Evolutionary conservation across 73 alveolate genomes (phyloP), one percentile per base, ranked within the genome.

Genomic region (Paramecium sexaurelia): DNA sequence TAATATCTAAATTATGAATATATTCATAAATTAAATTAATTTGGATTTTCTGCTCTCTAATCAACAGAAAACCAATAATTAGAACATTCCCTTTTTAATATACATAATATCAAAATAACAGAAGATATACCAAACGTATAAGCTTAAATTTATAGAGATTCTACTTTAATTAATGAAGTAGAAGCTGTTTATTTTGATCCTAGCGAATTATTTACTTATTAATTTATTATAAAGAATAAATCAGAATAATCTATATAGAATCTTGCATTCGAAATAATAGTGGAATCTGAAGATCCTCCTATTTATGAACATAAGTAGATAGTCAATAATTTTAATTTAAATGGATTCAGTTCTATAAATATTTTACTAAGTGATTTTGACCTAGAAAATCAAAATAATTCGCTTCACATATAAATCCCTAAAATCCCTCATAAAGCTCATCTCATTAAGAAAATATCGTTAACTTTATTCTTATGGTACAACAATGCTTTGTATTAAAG

Each of bases 271-370:
- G 82, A 45, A 17, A 20, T 55, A 2, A 19, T 22, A 15, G 85
- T 67, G 1, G 93, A 55, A 32, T 32, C 86, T 32, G 93, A 68
- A 73, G 93, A 67, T 73, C 93, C 86, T 87, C 86, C 82, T 6
- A 78, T 87, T 2, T 85, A 67, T 87, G 87, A 55, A 67, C 78
- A 37, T 24, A 87, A 37, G 11, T 6, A 43, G 9, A 17, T 20
- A 1, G 33, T 57, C 8, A 10, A 39, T 1, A 67, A 67, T 87
- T 67, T 68, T 10, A 37, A 36, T 43, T 45, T 67, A 41, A 73
- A 26, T 20, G 75, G 93, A 67, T 68, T 26, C 78, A 69, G 93
- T 32, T 19, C 40, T 36, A n/a, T 27, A 32, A 67, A 32, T 55
- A 19, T 36, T 36, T 32, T 35, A 87, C 40, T 87, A 22, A 40